Evolutionary conservation across 2,329 filamentous ascomycete genomes (phyloP), one percentile per base, ranked within the genome.

Genomic region (Curvularia eragrostidis): DNA sequence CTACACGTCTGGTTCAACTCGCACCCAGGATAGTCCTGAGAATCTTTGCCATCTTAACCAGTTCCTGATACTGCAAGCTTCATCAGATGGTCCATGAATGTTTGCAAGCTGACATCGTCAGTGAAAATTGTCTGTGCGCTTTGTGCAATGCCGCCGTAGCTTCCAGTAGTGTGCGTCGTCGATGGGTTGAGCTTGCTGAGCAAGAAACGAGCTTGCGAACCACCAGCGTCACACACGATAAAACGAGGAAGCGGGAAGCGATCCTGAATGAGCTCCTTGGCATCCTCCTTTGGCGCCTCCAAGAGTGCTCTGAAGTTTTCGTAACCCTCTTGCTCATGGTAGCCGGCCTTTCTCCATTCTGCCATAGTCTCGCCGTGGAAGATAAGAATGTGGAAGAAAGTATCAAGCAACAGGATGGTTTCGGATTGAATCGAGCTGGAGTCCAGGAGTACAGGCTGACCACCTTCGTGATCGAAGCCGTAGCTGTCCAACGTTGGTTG

Each of bases 1-100:
- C 21, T 32, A 18, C 44, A 49, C 46, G 38, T 30, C 7, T 15
- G n/a, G 12, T 10, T 41, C 24, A 21, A 42, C 6, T 21, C 24
- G 7, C 23, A 9, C 24, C 36, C n/a, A 38, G 15, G 19, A 36
- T n/a, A 36, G 1, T 52, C 36, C 15, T 30, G 15, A 43, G 28
- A 44, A 36, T 2, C 9, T 5, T 13, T 12, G 2, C 19, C 5
- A 18, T 38, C 24, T 46, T 67, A 76, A 50, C 74, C 65, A 24
- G 74, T 76, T 18, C 75, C 75, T 8, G 72, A 74, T 5, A 77
- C 75, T 13, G 75, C 75, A 55, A 77, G 63, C 91, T 99, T 99
- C 95, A 99, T 99, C 76, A 99, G 82, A 80, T 98, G 93, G 72
- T 99, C 95, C 95, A 99, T 99, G 76, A 99, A 99, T 1, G 94